phyloP scores from a whole-genome alignment of 345 rosid genomes.

The Dipteronia sinensis region DNA sequence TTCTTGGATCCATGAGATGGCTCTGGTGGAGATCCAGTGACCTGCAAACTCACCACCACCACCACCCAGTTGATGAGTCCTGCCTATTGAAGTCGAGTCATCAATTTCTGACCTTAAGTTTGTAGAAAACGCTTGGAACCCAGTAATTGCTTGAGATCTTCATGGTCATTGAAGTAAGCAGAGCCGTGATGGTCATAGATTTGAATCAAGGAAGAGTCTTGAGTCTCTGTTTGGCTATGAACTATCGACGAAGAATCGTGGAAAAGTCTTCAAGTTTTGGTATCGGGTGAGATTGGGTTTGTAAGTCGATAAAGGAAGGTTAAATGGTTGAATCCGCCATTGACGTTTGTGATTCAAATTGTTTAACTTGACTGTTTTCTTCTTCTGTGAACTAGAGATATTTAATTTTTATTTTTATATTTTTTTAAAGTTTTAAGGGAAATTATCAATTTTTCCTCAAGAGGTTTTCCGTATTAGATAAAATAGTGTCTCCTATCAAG shows the following conservation, averaged over 20 bases:
- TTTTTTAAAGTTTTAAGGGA: too few species aligned
- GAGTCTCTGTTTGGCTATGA: conserved; percentile 80
- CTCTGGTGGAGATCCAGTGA: conserved; percentile 37
- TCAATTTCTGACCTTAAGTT: conserved; percentile 93
- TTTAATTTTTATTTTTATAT: too few species aligned
- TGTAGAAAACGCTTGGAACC: conserved; percentile 67
- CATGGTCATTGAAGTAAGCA: conserved; percentile 64
- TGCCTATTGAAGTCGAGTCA: conserved; percentile 68
- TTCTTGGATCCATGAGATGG: too few species aligned
- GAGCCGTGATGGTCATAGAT: conserved; percentile 56
- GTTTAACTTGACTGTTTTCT: conserved; percentile 30
- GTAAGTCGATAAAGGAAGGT: conserved; percentile 48
- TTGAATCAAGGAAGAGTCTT: conserved; percentile 82
- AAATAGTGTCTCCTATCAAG: too few species aligned
- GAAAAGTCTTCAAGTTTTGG: conserved; percentile 95
- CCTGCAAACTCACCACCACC: conserved; percentile 41
- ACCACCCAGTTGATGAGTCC: conserved; percentile 40
- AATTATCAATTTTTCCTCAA: too few species aligned
- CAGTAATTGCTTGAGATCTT: conserved; percentile 71
- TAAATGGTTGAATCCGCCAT: conserved; percentile 53
- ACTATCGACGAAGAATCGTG: conserved; percentile 68
- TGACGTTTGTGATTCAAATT: conserved; percentile 38
- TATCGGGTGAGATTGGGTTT: conserved; percentile 46
- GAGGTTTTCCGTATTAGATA: too few species aligned
- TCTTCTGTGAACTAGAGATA: conserved; percentile 44